These are phyloP conservation scores for Alternaria metachromatica DNA, from an alignment of 2,329 filamentous ascomycete species.

Conservation along the genomic window DNA sequence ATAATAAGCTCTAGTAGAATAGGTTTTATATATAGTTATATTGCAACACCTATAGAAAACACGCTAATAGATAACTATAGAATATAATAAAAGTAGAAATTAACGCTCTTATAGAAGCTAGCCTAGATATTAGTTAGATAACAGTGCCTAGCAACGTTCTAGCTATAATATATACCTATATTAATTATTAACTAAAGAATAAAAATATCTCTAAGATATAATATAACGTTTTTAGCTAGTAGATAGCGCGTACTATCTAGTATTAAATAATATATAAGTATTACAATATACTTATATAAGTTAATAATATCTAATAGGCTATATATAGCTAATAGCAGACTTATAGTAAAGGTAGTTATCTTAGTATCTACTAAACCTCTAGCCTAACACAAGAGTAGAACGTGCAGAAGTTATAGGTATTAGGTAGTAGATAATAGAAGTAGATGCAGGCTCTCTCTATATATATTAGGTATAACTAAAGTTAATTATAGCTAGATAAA, in stretches of 20 bases:
- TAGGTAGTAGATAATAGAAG: too few relatives aligned
- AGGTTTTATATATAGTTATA: not conserved
- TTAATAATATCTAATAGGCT: not conserved
- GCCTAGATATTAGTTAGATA: not conserved
- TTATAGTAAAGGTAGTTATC: too few relatives aligned
- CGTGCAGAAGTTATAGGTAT: too few relatives aligned
- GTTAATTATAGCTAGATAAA: too few relatives aligned
- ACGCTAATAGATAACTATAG: not conserved
- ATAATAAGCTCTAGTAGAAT: not conserved
- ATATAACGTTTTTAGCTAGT: conserved; percentile 2
- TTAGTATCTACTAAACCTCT: too few relatives aligned
- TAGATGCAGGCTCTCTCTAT: too few relatives aligned
- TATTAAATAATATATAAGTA: not conserved
- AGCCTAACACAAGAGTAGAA: too few relatives aligned
- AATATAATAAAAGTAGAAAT: not conserved
- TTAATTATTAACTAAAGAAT: not conserved
- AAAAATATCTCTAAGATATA: not conserved
- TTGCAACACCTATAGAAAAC: not conserved
- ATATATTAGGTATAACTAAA: too few relatives aligned
- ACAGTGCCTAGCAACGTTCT: not conserved
- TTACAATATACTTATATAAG: not conserved
- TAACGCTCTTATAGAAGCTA: not conserved
- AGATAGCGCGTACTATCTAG: not conserved
- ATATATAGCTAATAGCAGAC: not conserved
- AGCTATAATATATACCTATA: not conserved